Percentiles rank a stretch among this genome's conserved stretches.
These are phyloP conservation scores for Passiflora organensis DNA, from an alignment of 345 rosid genomes.

Conservation along the genomic window DNA sequence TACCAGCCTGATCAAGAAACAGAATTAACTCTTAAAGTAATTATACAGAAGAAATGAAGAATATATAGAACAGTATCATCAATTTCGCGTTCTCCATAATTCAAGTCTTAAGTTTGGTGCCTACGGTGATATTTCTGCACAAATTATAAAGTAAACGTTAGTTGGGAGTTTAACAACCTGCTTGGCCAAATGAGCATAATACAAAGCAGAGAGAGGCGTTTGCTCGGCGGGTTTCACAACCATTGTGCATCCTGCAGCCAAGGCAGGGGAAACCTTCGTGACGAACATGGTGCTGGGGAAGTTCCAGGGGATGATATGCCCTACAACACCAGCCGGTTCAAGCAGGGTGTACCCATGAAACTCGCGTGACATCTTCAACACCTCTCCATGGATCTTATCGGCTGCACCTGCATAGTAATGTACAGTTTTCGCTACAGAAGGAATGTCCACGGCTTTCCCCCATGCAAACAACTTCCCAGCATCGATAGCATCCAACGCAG, in stretches of 20 bases:
- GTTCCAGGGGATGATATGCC: slow-evolving; percentile 87
- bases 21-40: background rate
- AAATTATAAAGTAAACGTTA: background rate
- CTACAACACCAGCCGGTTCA: slow-evolving; percentile 84
- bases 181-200: slow-evolving; percentile 55
- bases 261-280: slow-evolving; percentile 57
- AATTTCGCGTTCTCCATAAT: too few relatives aligned
- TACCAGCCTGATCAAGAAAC: slow-evolving; percentile 44
- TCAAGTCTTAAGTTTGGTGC: too few relatives aligned
- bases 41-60: background rate
- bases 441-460: slow-evolving; percentile 52
- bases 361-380: slow-evolving; percentile 48
- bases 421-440: slow-evolving; percentile 24
- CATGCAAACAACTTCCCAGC: slow-evolving; percentile 50
- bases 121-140: too few relatives aligned
- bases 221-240: slow-evolving; percentile 88
- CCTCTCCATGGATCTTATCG: slow-evolving; percentile 81
- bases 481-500: slow-evolving; percentile 57
- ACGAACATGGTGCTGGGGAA: slow-evolving; percentile 61
- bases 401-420: slow-evolving; percentile 89
- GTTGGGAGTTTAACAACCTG: slow-evolving; percentile 15
- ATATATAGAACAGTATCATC: too few relatives aligned
- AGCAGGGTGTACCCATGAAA: slow-evolving; percentile 66
- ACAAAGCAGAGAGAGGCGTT: slow-evolving; percentile 82
- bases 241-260: slow-evolving; percentile 91